Evolutionary conservation across 2,329 filamentous ascomycete species (phyloP), one percentile per base, ranked within the genome.

Genomic region (Phaeophleospora eucalypticola): DNA sequence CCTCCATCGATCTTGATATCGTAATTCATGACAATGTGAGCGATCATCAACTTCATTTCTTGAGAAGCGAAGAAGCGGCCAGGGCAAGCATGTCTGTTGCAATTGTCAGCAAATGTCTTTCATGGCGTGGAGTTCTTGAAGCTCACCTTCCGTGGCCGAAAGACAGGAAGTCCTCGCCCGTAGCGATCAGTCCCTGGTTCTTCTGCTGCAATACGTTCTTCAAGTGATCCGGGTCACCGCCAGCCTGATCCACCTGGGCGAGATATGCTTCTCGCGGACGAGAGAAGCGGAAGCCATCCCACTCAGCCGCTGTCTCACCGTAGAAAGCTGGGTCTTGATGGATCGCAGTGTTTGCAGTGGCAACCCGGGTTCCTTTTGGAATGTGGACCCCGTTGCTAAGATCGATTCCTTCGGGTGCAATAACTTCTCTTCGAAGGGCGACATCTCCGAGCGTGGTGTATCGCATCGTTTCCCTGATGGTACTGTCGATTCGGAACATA

Each of bases 41-140:
- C 66, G 12, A 75, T 52, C 15, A 74, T 66, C 52, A 73, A 58
- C 58, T 75, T 74, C 59, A 74, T 70, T 62, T 74, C 69, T 51
- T 71, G 67, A 48, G 37, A 56, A 58, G 40, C 52, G 51, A 74
- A 73, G 65, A 74, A 74, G 1, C 71, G 65, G 0, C 71, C 72
- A 20, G 54, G 54, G 39, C 59, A n/a, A n/a, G n/a, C n/a, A n/a
- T n/a, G n/a, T n/a, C n/a, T n/a, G n/a, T n/a, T n/a, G n/a, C n/a
- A n/a, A n/a, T n/a, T n/a, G n/a, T n/a, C n/a, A n/a, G n/a, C n/a
- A n/a, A n/a, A n/a, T n/a, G n/a, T n/a, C n/a, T n/a, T n/a, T n/a
- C n/a, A n/a, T n/a, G n/a, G n/a, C n/a, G n/a, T n/a, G n/a, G n/a
- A n/a, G n/a, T n/a, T n/a, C n/a, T n/a, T n/a, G n/a, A 62, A 10